These are phyloP conservation scores for Martiniozyma asiatica DNA, from an alignment of 1,139 yeast genomes.

Conservation along the genomic window DNA sequence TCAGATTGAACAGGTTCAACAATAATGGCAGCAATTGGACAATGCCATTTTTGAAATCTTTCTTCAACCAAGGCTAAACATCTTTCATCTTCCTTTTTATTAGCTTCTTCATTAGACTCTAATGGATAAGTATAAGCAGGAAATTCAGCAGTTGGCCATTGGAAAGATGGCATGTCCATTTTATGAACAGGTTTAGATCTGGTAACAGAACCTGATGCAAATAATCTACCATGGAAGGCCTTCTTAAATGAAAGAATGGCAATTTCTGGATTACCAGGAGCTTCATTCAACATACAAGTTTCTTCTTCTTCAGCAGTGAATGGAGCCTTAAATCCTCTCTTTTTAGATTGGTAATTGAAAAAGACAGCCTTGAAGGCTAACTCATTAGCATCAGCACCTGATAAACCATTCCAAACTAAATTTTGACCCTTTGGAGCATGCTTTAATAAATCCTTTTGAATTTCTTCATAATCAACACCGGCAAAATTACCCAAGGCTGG, in stretches of 20 bases:
- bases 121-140: conserved; percentile 68
- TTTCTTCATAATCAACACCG: conserved; percentile 45
- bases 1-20: conserved; percentile 79
- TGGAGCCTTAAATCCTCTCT: conserved; percentile 37
- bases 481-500: conserved; percentile 76
- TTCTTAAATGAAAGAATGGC: conserved; percentile 62
- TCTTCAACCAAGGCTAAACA: conserved; percentile 51
- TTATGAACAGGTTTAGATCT: conserved; percentile 77
- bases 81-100: conserved; percentile 54
- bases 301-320: conserved; percentile 50
- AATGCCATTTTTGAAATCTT: conserved; percentile 41
- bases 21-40: conserved; percentile 65
- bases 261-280: conserved; percentile 68
- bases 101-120: conserved; percentile 40
- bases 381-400: conserved; percentile 81
- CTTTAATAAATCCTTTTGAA: conserved; percentile 42
- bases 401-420: conserved; percentile 61
- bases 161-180: conserved; percentile 72
- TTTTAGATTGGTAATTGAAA: conserved; percentile 56
- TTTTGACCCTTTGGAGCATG: conserved; percentile 65
- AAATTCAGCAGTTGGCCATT: conserved; percentile 82
- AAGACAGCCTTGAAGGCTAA: conserved; percentile 78
- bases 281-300: conserved; percentile 52
- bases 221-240: conserved; percentile 75
- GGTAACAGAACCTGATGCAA: conserved; percentile 69